Conservation (phyloP, 306 rosid genomes). For the Prunus kanzakura region DNA sequence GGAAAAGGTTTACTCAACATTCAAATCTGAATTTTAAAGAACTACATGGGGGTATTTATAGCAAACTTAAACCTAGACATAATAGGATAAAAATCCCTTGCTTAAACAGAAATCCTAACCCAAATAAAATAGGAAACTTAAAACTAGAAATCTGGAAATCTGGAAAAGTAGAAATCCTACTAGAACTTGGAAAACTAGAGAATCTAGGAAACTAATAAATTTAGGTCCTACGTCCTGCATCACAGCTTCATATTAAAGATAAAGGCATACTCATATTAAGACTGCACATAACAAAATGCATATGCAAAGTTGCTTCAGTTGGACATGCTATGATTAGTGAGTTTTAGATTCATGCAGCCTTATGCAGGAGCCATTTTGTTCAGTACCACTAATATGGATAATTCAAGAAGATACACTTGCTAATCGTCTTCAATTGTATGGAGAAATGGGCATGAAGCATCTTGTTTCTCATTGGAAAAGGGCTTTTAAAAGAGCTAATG, state of each 20-base stretch:
- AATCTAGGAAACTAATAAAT: too few species aligned
- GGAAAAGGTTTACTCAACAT: too few species aligned
- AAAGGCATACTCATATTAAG: not conserved
- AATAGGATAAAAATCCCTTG: too few species aligned
- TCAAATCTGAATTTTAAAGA: too few species aligned
- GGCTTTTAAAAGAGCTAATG: constrained; percentile 71
- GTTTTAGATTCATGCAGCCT: constrained; percentile 94
- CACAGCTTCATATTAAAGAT: not conserved
- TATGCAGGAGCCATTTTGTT: constrained; percentile 99
- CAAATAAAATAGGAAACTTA: too few species aligned
- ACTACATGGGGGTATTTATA: too few species aligned
- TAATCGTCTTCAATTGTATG: constrained; percentile 68
- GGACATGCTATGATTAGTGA: constrained; percentile 58
- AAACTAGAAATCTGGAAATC: too few species aligned
- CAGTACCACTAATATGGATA: constrained; percentile 89
- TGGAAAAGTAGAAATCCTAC: too few species aligned
- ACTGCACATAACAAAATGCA: not conserved
- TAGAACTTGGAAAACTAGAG: too few species aligned
- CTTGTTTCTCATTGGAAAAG: constrained; percentile 82
- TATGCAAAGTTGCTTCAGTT: constrained; percentile 24
- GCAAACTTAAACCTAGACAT: too few species aligned
- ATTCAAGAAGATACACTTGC: constrained; percentile 89
- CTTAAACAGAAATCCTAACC: too few species aligned
- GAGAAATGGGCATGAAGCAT: constrained; percentile 66
- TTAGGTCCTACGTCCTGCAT: too few species aligned